Conservation (phyloP, 2,329 filamentous ascomycete genomes). For the Botrytis hyacinthi region DNA sequence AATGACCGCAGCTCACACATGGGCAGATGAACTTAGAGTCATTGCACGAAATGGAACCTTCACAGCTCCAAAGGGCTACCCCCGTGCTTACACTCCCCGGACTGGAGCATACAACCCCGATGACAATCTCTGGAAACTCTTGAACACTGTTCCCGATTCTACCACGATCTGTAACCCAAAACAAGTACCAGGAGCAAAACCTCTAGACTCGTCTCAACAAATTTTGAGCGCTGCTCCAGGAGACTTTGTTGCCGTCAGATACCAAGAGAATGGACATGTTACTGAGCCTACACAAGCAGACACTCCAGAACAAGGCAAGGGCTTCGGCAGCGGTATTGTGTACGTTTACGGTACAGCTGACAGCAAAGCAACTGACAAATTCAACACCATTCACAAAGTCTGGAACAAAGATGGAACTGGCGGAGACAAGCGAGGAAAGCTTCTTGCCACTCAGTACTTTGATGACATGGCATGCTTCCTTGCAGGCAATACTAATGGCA, state of each 20-base stretch:
- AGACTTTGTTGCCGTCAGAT: constrained; percentile 64
- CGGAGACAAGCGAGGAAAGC: constrained; percentile 72
- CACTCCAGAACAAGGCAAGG: constrained; percentile 44
- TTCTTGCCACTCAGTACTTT: constrained; percentile 76
- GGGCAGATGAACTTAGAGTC: constrained; percentile 74
- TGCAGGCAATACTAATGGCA: constrained; percentile 31
- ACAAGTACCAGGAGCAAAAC: neutral
- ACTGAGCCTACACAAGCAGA: constrained; percentile 52
- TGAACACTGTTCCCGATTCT: neutral
- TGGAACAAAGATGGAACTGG: constrained; percentile 83
- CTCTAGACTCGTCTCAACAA: constrained; percentile 17
- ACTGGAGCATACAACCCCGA: neutral
- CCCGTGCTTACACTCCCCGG: constrained; percentile 67
- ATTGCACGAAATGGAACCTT: constrained; percentile 74
- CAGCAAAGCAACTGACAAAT: constrained; percentile 52
- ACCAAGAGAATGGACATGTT: constrained; percentile 76
- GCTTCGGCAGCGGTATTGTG: constrained; percentile 65
- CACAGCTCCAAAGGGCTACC: constrained; percentile 67
- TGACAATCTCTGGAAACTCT: constrained; percentile 3
- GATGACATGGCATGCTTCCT: constrained; percentile 86
- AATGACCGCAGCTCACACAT: constrained; percentile 47
- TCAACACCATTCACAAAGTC: constrained; percentile 63
- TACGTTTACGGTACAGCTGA: constrained; percentile 68
- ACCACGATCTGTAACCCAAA: neutral
- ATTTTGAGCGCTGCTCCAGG: constrained; percentile 50